Evolutionary conservation across 176 grass and related monocot genomes (phyloP), one percentile per base, ranked within the genome.

Genomic region (Saccharum officinarum): DNA sequence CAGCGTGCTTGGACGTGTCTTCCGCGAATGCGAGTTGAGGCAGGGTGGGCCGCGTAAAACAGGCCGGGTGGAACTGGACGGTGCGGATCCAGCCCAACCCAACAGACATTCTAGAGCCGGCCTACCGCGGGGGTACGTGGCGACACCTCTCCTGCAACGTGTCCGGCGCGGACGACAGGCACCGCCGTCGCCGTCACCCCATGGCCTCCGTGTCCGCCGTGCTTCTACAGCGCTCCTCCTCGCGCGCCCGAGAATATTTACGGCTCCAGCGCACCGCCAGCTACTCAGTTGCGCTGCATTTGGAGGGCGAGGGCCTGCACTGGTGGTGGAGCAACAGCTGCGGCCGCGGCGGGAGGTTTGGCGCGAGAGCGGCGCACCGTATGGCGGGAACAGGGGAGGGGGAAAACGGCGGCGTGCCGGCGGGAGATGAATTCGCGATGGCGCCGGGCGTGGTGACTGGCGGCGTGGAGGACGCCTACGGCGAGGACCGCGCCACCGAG

Each of bases 381-480:
- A 86, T 95, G 90, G 67, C 80, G 44, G 87, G 59, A 79, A 23
- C 87, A 71, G 82, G 67, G 16, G 73, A 69, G 65, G 20, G 34
- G 78, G 31, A 73, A 49, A 71, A 84, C 76, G 67, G 80, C 39
- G 23, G 47, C 71, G 76, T 69, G 68, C 61, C 42, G 39, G 50
- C 33, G 33, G 31, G 65, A 0, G 80, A 8, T n/a, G 30, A 74
- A 44, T 42, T 77, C 23, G 36, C 40, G 75, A 61, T 69, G 62
- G 80, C 50, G 34, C 62, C 62, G 40, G 69, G 71, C 44, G 73
- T 71, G 66, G 78, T 76, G 31, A 86, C 71, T 6, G 84, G 88
- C 37, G 88, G 88, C 39, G 85, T 81, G 69, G 93, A 92, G 75
- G 90, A 92, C 79, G 55, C 81, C 61, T 85, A 89, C 82, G 85